phyloP scores from a whole-genome alignment of 2,329 filamentous ascomycete genomes.

The Graphiopsis chlorocephala region DNA sequence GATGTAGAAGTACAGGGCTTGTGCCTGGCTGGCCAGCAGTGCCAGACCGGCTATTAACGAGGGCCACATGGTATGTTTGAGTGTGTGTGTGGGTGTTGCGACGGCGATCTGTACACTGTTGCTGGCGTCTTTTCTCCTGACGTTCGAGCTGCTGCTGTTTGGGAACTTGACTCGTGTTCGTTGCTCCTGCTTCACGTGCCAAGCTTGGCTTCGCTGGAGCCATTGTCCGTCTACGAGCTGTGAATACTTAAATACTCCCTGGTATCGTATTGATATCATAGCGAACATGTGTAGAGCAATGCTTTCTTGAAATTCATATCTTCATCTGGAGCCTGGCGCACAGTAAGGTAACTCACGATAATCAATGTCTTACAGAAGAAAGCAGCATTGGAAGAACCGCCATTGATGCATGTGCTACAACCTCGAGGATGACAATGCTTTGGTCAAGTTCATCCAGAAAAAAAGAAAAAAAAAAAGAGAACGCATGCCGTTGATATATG shows the following conservation, averaged over 20 bases:
- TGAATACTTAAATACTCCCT: neutral
- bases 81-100: conserved; percentile 13
- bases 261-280: neutral
- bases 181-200: neutral
- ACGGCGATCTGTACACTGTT: neutral
- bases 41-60: conserved; percentile 26
- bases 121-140: conserved; percentile 12
- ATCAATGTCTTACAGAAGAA: neutral
- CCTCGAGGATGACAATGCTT: neutral
- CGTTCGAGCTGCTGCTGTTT: conserved; percentile 10
- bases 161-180: conserved; percentile 14
- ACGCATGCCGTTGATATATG: neutral
- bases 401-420: neutral
- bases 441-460: neutral
- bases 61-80: conserved; percentile 27
- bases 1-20: conserved; percentile 94
- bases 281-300: too few species aligned
- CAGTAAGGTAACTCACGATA: neutral
- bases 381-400: neutral
- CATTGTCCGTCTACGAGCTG: neutral
- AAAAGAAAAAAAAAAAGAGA: too few species aligned
- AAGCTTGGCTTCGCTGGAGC: neutral
- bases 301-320: neutral
- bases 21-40: conserved; percentile 57
- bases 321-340: neutral